A percentile compares a stretch with the other conserved stretches of the same genome.
Evolutionary conservation across 2,329 filamentous ascomycete genomes (phyloP).

Genomic region (Grosmannia serpens): DNA sequence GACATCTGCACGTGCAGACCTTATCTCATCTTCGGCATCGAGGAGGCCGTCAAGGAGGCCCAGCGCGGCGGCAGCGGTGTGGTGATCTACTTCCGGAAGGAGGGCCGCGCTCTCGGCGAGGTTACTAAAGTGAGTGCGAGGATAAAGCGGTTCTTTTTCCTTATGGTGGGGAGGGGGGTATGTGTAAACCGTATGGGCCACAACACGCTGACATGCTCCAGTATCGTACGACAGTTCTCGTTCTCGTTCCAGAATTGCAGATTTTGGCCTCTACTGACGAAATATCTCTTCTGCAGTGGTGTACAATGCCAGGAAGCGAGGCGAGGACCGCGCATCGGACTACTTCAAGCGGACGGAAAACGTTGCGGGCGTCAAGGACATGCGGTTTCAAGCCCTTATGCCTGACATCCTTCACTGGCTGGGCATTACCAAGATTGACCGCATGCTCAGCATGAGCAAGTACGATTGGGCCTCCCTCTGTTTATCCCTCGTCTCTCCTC

Average conservation of each 20-base stretch:
- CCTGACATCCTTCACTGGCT: constrained; percentile 97
- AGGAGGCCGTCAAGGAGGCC: constrained; percentile 93
- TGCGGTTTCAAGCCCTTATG: constrained; percentile 98
- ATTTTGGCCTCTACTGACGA: background rate
- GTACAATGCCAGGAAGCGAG: constrained; percentile 73
- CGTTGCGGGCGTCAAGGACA: constrained; percentile 90
- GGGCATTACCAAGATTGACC: constrained; percentile 95
- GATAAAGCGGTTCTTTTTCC: background rate
- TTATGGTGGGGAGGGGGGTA: background rate
- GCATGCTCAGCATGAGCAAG: constrained; percentile 99
- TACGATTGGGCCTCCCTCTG: constrained; percentile 28
- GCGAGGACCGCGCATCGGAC: constrained; percentile 69
- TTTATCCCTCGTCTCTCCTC: background rate
- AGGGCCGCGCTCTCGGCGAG: constrained; percentile 86
- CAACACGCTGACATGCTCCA: constrained; percentile 4
- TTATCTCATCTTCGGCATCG: constrained; percentile 92
- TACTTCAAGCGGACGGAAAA: constrained; percentile 98
- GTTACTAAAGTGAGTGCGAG: constrained; percentile 71
- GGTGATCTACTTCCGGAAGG: constrained; percentile 97
- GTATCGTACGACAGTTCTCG: constrained; percentile 11
- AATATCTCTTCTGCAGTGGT: constrained; percentile 32
- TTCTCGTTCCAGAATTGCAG: background rate
- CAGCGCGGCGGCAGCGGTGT: constrained; percentile 88
- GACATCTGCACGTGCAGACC: constrained; percentile 96
- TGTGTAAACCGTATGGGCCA: background rate